These are phyloP conservation scores for Mycocentrospora acerina DNA, from an alignment of 2,329 filamentous ascomycete genomes.

Conservation along the genomic window DNA sequence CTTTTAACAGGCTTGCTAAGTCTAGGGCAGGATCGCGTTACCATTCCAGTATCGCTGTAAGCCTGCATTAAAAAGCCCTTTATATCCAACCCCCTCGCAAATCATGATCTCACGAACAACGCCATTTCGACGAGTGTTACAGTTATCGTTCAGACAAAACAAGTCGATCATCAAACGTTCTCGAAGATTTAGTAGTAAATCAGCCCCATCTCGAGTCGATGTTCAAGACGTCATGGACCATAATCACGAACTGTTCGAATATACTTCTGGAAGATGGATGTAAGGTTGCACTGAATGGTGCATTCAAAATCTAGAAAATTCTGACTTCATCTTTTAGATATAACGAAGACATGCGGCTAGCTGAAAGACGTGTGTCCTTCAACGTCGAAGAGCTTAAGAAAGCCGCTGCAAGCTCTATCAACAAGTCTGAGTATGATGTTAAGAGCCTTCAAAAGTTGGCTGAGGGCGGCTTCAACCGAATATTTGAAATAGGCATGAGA, in stretches of 20 bases:
- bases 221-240: constrained; percentile 2
- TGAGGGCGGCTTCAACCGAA: constrained; percentile 42
- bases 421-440: constrained; percentile 16
- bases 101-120: no score
- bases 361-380: constrained; percentile 20
- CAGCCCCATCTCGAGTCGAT: not conserved
- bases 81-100: no score
- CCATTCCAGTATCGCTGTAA: no score
- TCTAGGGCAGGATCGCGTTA: no score
- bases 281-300: constrained; percentile 9
- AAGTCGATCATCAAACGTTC: not conserved
- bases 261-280: constrained; percentile 33
- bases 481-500: constrained; percentile 32
- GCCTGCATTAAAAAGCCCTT: no score
- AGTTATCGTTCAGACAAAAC: not conserved
- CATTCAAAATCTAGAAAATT: not conserved
- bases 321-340: constrained; percentile 12
- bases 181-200: not conserved
- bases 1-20: no score
- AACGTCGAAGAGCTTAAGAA: constrained; percentile 24
- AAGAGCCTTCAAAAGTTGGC: constrained; percentile 33
- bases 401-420: constrained; percentile 17
- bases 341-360: constrained; percentile 22
- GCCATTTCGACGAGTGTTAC: not conserved
- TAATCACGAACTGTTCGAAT: constrained; percentile 24